Conservation (phyloP, 441 rosid species). For the Adansonia gregorii region DNA sequence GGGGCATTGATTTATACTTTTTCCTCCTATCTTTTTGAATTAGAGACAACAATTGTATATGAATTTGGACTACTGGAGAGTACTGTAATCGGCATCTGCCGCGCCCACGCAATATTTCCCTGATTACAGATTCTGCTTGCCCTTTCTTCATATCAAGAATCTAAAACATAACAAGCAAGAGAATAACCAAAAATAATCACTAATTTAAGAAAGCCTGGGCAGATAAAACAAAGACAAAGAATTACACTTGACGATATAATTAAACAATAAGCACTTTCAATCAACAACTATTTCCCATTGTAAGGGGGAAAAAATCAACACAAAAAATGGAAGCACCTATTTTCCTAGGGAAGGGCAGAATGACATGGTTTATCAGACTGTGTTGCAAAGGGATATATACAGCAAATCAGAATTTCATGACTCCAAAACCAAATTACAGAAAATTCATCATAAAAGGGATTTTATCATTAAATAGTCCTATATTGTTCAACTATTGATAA, state of each 20-base stretch:
- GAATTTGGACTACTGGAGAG: slow-evolving; percentile 54
- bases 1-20: slow-evolving; percentile 43
- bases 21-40: slow-evolving; percentile 56
- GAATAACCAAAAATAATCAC: slow-evolving; percentile 20
- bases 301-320: not conserved
- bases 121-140: slow-evolving; percentile 63
- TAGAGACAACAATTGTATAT: slow-evolving; percentile 53
- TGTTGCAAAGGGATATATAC: not conserved
- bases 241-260: not conserved
- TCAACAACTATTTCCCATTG: not conserved
- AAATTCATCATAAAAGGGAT: not conserved
- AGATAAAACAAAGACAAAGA: not conserved
- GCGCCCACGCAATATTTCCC: slow-evolving; percentile 58
- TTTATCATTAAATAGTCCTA: not conserved
- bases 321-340: not conserved
- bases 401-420: not conserved
- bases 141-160: slow-evolving; percentile 72
- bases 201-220: slow-evolving; percentile 10
- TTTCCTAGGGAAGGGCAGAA: not conserved
- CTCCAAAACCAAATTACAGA: not conserved
- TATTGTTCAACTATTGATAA: not conserved
- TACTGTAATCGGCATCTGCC: slow-evolving; percentile 49
- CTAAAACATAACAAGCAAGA: slow-evolving; percentile 37
- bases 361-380: not conserved
- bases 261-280: slow-evolving; percentile 6